Conservation (phyloP, 805 yeast genomes). For the Spathaspora hagerdaliae region DNA sequence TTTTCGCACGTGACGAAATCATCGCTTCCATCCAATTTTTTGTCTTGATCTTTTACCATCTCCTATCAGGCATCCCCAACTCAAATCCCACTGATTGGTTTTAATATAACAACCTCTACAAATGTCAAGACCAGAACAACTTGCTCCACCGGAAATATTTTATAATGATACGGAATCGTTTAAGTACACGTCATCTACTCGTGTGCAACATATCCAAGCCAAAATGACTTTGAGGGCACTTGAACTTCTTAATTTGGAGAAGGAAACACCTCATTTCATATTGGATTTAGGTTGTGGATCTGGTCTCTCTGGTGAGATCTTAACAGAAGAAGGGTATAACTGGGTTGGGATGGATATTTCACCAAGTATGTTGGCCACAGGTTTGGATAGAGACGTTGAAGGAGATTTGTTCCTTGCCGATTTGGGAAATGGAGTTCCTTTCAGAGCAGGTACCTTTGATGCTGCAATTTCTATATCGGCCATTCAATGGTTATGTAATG, state of each 20-base stretch:
- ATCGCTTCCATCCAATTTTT: not conserved
- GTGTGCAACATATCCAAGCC: slow-evolving; percentile 98
- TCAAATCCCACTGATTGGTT: too few relatives aligned
- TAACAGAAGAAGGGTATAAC: slow-evolving; percentile 87
- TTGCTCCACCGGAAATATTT: slow-evolving; percentile 95
- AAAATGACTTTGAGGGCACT: slow-evolving; percentile 94
- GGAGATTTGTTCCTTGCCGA: slow-evolving; percentile 92
- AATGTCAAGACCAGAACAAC: slow-evolving; percentile 95
- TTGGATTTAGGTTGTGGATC: slow-evolving; percentile 97
- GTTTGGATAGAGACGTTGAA: slow-evolving; percentile 84
- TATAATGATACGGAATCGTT: slow-evolving; percentile 86
- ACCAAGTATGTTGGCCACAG: slow-evolving; percentile 93
- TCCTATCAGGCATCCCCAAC: too few relatives aligned
- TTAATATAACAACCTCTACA: not conserved
- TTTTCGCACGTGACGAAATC: not conserved
- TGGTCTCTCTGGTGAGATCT: slow-evolving; percentile 90
- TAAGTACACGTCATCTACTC: slow-evolving; percentile 88
- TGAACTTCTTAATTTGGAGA: slow-evolving; percentile 73
- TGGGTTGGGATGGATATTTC: slow-evolving; percentile 98
- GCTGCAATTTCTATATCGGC: slow-evolving; percentile 95
- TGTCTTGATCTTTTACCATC: not conserved
- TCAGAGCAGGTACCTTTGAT: slow-evolving; percentile 93
- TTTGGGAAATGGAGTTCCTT: slow-evolving; percentile 92
- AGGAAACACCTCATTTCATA: slow-evolving; percentile 57
- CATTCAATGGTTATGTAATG: slow-evolving; percentile 97